Base-by-base conservation (phyloP, 2,329 filamentous ascomycete species). In the Nothopassalora personata region DNA sequence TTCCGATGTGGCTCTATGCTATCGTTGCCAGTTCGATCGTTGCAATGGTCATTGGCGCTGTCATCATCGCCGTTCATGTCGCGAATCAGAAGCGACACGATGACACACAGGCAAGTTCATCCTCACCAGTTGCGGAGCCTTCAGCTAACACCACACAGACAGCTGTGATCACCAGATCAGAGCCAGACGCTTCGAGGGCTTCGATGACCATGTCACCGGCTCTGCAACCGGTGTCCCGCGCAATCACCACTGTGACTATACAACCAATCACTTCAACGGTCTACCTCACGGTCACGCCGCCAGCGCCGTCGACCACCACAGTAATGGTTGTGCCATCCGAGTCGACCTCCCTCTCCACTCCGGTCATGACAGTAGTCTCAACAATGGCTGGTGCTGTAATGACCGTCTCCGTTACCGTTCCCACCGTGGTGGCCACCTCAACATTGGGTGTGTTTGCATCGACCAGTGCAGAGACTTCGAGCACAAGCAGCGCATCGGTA, bases 81-180 rank as follows among this genome's bases (percentile, higher is more conserved):
- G 49, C 18, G 13, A 28, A 51, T 28, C 27, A 51, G 27, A 51
- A 51, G 49, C 49, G 23, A 13, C 33, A 10, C 30, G 28, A 31
- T 6, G 23, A 51, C 9, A 31, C 10, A 7, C 27, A 31, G 49
- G 49, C n/a, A 30, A 13, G 49, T 30, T 6, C 23, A 31, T 34
- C 49, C 11, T 51, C 28, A 15, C 19, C 49, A 8, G 23, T 34
- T 13, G n/a, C 49, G 8, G 15, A 31, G 27, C 27, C 15, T 11
- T 13, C 27, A 15, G 30, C 27, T 30, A 34, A 34, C 30, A 51
- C 49, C 8, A 34, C 49, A 18, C 49, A 51, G 49, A 9, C 49
- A 31, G 27, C 49, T 33, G n/a, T 51, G 49, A n/a, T 51, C 27
- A 51, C 49, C 27, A 51, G 49, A 51, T 51, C 49, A 19, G 49